Evolutionary conservation across 257 asterid species (phyloP), one percentile per base, ranked within the genome.

Genomic region (Rubia yunnanensis): DNA sequence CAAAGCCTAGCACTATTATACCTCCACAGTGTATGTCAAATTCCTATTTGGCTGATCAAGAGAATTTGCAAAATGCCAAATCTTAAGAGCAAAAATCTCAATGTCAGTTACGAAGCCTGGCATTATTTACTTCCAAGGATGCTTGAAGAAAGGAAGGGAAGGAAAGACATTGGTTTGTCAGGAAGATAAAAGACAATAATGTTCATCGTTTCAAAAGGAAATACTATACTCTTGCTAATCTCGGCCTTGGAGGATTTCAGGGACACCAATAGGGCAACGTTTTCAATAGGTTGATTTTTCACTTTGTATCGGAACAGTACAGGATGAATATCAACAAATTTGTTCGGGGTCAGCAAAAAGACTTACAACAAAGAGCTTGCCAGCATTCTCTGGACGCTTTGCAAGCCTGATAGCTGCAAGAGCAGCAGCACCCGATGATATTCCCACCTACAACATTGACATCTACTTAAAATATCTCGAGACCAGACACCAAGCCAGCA

Each of bases 401-500:
- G 96, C 95, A 17, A 86, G 61, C 78, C 58, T 80, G 68, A 92
- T 82, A 31, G 96, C 95, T 5, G 95, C 92, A 0, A 94, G 91
- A 0, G 98, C 88, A 3, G 98, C 96, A 1, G 96, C 96, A 70
- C 98, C 98, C 34, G 96, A 92, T 73, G 98, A 92, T 63, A 92
- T 92, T 49, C 95, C 96, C 56, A 86, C 92, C 98, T 91, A 84
- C 61, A 73, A 34, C 59, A 68, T 23, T 31, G 26, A 54, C 57
- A 46, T 53, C 56, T 60, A 61, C 54, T 73, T 23, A 53, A 63
- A 72, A 70, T n/a, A 49, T 36, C 46, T 27, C 18, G n/a, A 41
- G 22, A 32, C 54, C 52, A 6, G 3, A 69, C 24, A 39, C 44
- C 38, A 28, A 63, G 39, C 23, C 38, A 17, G 64, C 10, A 8